Conservation (phyloP, 768 basidiomycete genomes). For the Trametes coccinea region DNA sequence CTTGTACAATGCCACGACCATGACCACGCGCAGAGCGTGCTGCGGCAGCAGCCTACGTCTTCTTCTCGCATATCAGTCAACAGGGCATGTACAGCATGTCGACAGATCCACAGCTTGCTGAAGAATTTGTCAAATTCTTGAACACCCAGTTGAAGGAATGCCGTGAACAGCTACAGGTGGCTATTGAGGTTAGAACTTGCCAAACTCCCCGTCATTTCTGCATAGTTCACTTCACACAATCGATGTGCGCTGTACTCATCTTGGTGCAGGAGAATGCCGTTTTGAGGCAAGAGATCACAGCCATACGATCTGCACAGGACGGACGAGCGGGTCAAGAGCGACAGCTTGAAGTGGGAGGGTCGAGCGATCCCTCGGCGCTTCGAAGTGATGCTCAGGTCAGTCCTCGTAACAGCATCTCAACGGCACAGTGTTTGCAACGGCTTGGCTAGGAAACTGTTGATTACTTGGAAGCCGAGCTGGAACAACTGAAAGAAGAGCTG, state of each 20-base stretch:
- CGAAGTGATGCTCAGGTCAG: not conserved
- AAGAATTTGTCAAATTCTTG: constrained; percentile 15
- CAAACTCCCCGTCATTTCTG: too few species aligned
- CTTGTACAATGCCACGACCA: not conserved
- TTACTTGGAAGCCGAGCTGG: not conserved
- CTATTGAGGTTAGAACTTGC: not conserved
- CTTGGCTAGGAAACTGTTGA: not conserved
- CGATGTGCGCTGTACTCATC: too few species aligned
- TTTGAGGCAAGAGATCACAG: not conserved
- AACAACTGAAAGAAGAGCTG: not conserved
- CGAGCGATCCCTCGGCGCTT: not conserved
- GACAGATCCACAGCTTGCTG: not conserved
- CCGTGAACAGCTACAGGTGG: not conserved
- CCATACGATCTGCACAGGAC: not conserved
- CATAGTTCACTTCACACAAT: too few species aligned
- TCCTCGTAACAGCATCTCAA: not conserved
- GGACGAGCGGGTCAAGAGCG: too few species aligned
- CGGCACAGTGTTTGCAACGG: not conserved
- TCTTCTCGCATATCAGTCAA: too few species aligned
- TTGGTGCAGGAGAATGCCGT: not conserved
- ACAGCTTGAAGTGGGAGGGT: not conserved
- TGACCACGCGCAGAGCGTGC: not conserved
- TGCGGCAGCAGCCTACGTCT: not conserved
- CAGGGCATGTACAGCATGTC: not conserved
- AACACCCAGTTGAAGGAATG: constrained; percentile 12